Evolutionary conservation across 495 filamentous ascomycete species (phyloP), one percentile per base, ranked within the genome.

Genomic region (Saxispiralis lemnorum): DNA sequence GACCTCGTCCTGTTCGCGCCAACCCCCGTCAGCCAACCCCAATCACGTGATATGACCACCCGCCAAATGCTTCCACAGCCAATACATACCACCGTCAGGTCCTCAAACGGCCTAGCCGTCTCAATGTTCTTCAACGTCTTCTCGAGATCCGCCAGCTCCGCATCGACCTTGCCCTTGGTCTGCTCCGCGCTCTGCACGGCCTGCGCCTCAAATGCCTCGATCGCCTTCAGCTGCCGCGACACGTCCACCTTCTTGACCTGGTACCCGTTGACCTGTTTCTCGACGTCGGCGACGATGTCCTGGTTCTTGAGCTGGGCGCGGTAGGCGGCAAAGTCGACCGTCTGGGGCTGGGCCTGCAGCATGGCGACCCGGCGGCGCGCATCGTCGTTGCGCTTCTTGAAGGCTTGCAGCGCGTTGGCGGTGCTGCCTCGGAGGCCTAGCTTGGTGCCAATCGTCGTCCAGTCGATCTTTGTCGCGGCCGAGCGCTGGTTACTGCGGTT

Each of bases 381-480:
- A 58, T 96, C 87, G 54, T 99, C 92, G 71, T 96, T 95, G 66
- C 92, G 89, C 77, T 93, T 88, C 72, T 99, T 99, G 79, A 99
- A 99, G 53, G 83, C 68, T 60, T 83, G 77, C 40, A 99, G 83
- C 42, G 87, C 79, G 51, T 79, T 65, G 46, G 79, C 84, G 51
- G 92, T 99, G 66, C 82, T 81, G 59, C 92, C 92, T 67, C 81
- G 83, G 63, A 99, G 83, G 57, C 89, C 88, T 57, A 99, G 85
- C 56, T 83, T 87, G 63, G 70, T 75, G 63, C 77, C 76, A 59
- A 96, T 74, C 68, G 83, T 84, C 66, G 70, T 71, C 92, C 92
- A 99, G 76, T 99, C 89, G 73, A 99, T 77, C 76, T 94, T 99
- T 66, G 88, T 76, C 68, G 92, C 86, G 69, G 89, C 88, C 76